Evolutionary conservation across 495 filamentous ascomycete species (phyloP).

Genomic region (Trichoderma asperelloides): DNA sequence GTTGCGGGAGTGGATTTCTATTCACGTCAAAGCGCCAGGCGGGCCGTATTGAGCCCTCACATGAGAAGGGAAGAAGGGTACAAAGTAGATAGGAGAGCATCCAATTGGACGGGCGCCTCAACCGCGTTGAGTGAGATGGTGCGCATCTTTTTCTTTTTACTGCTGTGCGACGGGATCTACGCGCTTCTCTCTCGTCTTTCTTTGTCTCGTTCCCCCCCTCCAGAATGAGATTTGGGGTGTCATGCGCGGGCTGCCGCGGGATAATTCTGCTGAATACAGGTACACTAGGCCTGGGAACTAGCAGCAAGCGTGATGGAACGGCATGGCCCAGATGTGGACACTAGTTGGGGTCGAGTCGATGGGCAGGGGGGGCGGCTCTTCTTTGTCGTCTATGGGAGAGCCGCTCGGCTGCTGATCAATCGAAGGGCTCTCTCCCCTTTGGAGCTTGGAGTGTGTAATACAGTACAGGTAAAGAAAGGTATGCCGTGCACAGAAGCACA

Average conservation of each 20-base stretch:
- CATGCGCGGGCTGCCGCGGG: slow-evolving; percentile 7
- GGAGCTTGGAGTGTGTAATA: background rate
- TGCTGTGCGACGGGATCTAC: background rate
- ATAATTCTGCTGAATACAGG: background rate
- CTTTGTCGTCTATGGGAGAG: background rate
- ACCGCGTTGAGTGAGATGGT: background rate
- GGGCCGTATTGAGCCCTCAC: background rate
- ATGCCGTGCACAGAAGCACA: background rate
- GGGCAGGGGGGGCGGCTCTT: background rate
- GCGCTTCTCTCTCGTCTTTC: background rate
- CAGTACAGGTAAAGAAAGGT: background rate
- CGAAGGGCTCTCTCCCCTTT: background rate
- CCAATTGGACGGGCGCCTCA: background rate
- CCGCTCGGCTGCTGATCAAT: slow-evolving; percentile 4
- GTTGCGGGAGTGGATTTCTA: background rate
- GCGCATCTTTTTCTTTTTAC: background rate
- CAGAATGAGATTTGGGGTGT: background rate
- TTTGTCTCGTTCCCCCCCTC: background rate
- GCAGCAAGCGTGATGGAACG: background rate
- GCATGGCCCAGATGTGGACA: background rate
- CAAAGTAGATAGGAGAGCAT: background rate
- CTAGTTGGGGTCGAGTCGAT: background rate
- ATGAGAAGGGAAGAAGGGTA: background rate
- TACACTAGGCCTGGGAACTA: too few species aligned
- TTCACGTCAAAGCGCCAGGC: background rate